phyloP scores from a whole-genome alignment of 179 eudicot genomes.

The Amaranthus tricolor region DNA sequence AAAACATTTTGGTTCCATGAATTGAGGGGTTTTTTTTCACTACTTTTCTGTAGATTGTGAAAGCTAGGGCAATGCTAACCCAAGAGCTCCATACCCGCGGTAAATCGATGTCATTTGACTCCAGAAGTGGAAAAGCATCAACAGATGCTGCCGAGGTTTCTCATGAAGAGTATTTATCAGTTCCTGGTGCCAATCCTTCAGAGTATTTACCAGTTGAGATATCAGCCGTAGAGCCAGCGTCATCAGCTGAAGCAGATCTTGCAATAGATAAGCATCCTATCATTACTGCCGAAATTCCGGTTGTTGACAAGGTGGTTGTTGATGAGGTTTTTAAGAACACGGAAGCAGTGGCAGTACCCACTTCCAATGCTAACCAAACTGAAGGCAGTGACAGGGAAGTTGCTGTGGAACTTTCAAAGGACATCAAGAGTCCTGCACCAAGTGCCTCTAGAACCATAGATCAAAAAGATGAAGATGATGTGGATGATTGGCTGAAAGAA shows the following conservation, averaged over 20 bases:
- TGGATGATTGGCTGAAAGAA: constrained; percentile 86
- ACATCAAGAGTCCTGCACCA: constrained; percentile 20
- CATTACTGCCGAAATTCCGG: constrained; percentile 39
- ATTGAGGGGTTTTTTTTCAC: not conserved
- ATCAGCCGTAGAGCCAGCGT: constrained; percentile 21
- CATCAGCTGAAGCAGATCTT: constrained; percentile 28
- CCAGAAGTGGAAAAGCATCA: constrained; percentile 11
- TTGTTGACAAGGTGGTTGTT: constrained; percentile 60
- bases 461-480: constrained; percentile 58
- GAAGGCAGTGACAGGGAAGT: constrained; percentile 44
- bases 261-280: constrained; percentile 59
- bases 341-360: constrained; percentile 20
- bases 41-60: constrained; percentile 56
- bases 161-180: constrained; percentile 40
- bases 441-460: constrained; percentile 26
- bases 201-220: constrained; percentile 33
- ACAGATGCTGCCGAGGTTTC: constrained; percentile 24
- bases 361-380: constrained; percentile 28
- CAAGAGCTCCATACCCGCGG: constrained; percentile 46
- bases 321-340: constrained; percentile 36
- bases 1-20: not conserved
- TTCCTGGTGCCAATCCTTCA: constrained; percentile 28
- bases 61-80: constrained; percentile 68
- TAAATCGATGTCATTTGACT: constrained; percentile 24
- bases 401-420: constrained; percentile 36